Evolutionary conservation across 441 rosid genomes (phyloP), one percentile per base, ranked within the genome.

Genomic region (Arabidopsis hybrid): DNA sequence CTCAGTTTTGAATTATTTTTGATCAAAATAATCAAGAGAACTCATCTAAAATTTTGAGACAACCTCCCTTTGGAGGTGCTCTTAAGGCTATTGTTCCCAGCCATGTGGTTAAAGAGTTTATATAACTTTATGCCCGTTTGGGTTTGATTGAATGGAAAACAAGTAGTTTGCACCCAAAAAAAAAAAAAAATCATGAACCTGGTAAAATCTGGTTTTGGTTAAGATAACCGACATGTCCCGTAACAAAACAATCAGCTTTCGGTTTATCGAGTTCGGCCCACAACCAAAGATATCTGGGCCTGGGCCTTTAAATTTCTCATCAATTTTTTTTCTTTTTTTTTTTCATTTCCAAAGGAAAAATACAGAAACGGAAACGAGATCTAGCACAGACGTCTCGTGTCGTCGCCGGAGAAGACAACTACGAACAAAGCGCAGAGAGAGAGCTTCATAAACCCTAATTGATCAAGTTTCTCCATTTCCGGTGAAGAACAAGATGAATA

Each of bases 401-500:
- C 26, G 60, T 35, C 45, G 34, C 58, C 3, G 18, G 12, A 52
- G 60, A 67, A 66, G 49, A 66, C n/a, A 21, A 26, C 36, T 5
- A 17, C 70, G 35, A 26, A 50, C 31, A 11, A 49, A 17, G 34
- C 47, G n/a, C n/a, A 49, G 5, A 7, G 53, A 36, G 59, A 4
- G 53, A 36, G 47, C 59, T 51, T 50, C 38, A 26, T n/a, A 52
- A 67, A 52, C 26, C 60, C 60, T 26, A 16, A 7, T 5, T 10
- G 17, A 47, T 49, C 13, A 1, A 49, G 2, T 26, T 18, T 60
- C 17, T 39, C 32, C 1, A 45, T 6, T 21, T 21, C 35, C 9
- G 17, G 16, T n/a, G 8, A 45, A n/a, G 49, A 29, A 8, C 10
- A 47, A 75, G 62, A 88, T 90, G 95, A 90, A 90, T 80, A 81